Evolutionary conservation across 805 yeast genomes (phyloP), one percentile per base, ranked within the genome.

Genomic region (Kurtzmaniella cleridarum): DNA sequence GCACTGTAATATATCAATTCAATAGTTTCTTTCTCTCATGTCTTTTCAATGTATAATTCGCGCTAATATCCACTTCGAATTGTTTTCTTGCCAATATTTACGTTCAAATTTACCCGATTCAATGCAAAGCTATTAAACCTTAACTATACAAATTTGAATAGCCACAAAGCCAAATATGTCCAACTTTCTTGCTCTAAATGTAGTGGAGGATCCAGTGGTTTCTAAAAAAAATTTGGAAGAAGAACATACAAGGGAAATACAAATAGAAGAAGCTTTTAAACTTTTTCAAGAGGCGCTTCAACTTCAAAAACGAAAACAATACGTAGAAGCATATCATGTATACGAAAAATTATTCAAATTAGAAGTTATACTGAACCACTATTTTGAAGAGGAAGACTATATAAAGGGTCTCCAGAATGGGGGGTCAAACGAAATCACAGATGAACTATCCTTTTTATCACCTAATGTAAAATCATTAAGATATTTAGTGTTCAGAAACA

Each of bases 201-300:
- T 82, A 34, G 75, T 75, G 30, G 91, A 84, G 41, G 95, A 85
- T 53, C 86, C 84, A 36, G 61, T 75, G 4, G 62, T 61, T 14
- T 66, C 76, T 27, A 91, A 86, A 46, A 64, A 66, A 42, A 71
- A 64, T 40, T 48, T 60, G 30, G 84, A 82, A 27, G 96, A 90
- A 46, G 91, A 88, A 46, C 95, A 89, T 52, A 84, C 97, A 1
- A 69, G 96, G 35, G 99, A 93, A 55, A 66, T 91, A 17, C 97
- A 91, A 62, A 73, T 81, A 15, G 98, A 93, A 57, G 85, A 84
- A 53, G 93, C 95, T 3, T 82, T 84, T 56, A 78, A 77, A 47
- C 61, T 80, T 10, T 88, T 84, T 54, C 87, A 87, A 49, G 60
- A 62, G 15, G 96, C 96, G 0, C 64, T 93, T 32, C 57, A 61